phyloP scores from a whole-genome alignment of 2,329 filamentous ascomycete genomes.

The Fusarium liriodendri region DNA sequence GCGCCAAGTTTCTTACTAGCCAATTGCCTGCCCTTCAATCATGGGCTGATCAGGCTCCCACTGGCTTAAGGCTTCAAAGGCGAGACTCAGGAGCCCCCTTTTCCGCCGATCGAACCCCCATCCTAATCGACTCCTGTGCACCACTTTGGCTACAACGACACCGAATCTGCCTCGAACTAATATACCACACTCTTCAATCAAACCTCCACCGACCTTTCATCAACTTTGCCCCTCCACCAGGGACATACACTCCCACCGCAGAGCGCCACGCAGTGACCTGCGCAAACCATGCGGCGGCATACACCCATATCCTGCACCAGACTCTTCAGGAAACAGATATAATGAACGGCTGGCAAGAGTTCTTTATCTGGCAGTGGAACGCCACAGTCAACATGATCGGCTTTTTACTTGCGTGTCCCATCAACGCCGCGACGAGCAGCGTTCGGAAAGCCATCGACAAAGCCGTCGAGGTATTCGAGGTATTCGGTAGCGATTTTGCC shows the following conservation, averaged over 20 bases:
- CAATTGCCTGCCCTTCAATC: constrained; percentile 45
- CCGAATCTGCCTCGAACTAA: constrained; percentile 54
- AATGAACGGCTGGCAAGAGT: constrained; percentile 44
- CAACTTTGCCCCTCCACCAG: constrained; percentile 41
- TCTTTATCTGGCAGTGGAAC: constrained; percentile 46
- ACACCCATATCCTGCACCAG: constrained; percentile 42
- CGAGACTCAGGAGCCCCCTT: constrained; percentile 45
- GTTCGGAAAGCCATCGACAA: constrained; percentile 48
- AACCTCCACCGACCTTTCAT: constrained; percentile 55
- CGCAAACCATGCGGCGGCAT: constrained; percentile 40
- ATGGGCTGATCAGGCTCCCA: constrained; percentile 47
- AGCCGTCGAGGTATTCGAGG: constrained; percentile 52
- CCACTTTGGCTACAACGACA: constrained; percentile 54
- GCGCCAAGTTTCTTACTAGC: constrained; percentile 28
- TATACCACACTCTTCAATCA: constrained; percentile 53
- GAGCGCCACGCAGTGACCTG: constrained; percentile 33
- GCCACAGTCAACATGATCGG: constrained; percentile 48
- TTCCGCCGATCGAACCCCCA: constrained; percentile 47
- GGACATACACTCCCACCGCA: constrained; percentile 24
- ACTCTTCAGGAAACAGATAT: constrained; percentile 38
- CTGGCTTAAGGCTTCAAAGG: constrained; percentile 49
- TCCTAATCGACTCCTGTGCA: constrained; percentile 42
- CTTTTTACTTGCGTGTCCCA: constrained; percentile 47
- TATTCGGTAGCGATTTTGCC: constrained; percentile 54
- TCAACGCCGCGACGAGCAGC: constrained; percentile 37